These are phyloP conservation scores for Geranium brycei DNA, from an alignment of 345 rosid species.

Conservation along the genomic window DNA sequence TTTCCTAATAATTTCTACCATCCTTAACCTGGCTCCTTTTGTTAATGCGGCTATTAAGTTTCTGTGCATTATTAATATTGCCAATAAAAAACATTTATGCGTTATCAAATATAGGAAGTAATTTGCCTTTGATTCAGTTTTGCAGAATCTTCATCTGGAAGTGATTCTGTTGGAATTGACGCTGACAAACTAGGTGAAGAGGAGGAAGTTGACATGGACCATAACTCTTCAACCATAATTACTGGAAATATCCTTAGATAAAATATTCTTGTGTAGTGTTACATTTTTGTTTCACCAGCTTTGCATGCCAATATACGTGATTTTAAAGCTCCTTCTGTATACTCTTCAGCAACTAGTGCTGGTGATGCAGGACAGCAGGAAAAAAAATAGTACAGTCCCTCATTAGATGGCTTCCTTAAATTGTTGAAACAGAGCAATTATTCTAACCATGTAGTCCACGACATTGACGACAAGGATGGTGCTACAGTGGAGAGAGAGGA, in stretches of 20 bases:
- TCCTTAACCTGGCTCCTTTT: background rate
- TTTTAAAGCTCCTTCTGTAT: background rate
- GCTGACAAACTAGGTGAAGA: conserved; percentile 13
- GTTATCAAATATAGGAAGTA: background rate
- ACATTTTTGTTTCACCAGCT: conserved; percentile 3
- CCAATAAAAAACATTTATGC: too few species aligned
- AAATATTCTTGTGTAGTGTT: background rate
- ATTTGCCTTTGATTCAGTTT: conserved; percentile 29
- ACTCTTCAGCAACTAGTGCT: background rate
- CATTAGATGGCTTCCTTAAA: conserved; percentile 11
- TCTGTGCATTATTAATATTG: background rate
- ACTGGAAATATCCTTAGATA: conserved; percentile 14
- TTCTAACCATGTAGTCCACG: conserved; percentile 7
- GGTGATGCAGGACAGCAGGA: too few species aligned
- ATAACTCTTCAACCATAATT: conserved; percentile 11
- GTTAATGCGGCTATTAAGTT: background rate
- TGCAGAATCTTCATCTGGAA: conserved; percentile 51
- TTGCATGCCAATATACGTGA: conserved; percentile 2
- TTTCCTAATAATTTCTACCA: background rate
- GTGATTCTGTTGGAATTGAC: conserved; percentile 33
- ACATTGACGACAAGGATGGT: conserved; percentile 11
- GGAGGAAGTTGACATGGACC: conserved; percentile 14
- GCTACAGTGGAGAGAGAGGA: background rate
- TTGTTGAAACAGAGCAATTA: conserved; percentile 13
- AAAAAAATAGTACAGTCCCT: too few species aligned